Percentiles rank a stretch among this genome's conserved stretches.
These are phyloP conservation scores for Trichoderma gracile DNA, from an alignment of 2,329 filamentous ascomycete species.

Conservation along the genomic window DNA sequence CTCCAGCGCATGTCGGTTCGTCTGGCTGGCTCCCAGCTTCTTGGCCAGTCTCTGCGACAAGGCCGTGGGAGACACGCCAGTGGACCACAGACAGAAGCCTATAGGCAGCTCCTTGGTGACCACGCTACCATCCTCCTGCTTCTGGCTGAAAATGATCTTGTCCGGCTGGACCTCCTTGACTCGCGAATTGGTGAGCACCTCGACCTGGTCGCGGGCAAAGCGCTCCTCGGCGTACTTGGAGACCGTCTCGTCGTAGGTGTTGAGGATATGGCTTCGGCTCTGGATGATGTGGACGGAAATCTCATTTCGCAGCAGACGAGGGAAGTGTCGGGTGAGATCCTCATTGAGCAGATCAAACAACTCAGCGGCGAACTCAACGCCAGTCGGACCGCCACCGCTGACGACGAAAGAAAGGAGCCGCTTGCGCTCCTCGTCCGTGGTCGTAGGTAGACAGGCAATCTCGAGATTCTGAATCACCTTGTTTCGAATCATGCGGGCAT, in stretches of 20 bases:
- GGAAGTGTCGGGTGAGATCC: constrained; percentile 81
- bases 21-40: constrained; percentile 76
- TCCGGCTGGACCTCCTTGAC: constrained; percentile 86
- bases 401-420: constrained; percentile 93
- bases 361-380: constrained; percentile 96
- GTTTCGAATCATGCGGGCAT: constrained; percentile 87
- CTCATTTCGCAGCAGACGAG: constrained; percentile 88
- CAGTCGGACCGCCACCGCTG: constrained; percentile 91
- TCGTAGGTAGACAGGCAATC: constrained; percentile 88
- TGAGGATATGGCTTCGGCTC: constrained; percentile 89
- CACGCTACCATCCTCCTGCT: constrained; percentile 67
- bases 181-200: constrained; percentile 87
- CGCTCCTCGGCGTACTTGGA: constrained; percentile 89
- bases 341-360: constrained; percentile 96
- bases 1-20: constrained; percentile 87
- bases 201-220: constrained; percentile 87
- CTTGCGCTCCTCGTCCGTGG: constrained; percentile 80
- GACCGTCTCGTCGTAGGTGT: constrained; percentile 95
- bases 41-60: constrained; percentile 74
- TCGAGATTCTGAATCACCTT: constrained; percentile 88
- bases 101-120: constrained; percentile 92
- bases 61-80: constrained; percentile 83
- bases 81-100: constrained; percentile 97
- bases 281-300: constrained; percentile 98
- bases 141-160: constrained; percentile 86